These are phyloP conservation scores for Pythium biforme DNA, from an alignment of 352 stramenopile genomes.

Conservation along the genomic window DNA sequence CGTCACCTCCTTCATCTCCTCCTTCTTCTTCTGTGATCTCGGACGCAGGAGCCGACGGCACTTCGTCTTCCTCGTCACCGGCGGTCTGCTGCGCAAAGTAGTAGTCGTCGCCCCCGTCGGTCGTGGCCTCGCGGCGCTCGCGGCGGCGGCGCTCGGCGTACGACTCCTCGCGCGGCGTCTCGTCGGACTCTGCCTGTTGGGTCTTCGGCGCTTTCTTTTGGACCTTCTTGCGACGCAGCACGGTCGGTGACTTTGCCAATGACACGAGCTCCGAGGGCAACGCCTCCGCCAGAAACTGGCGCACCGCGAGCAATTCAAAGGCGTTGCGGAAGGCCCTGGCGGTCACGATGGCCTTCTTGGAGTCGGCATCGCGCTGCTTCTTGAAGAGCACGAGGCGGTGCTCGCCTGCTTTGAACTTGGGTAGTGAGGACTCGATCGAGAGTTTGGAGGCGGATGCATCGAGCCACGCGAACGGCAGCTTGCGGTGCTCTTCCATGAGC, in stretches of 20 bases:
- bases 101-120: slow-evolving; percentile 43
- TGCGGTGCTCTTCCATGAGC: slow-evolving; percentile 57
- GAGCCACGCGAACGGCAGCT: slow-evolving; percentile 67
- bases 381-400: slow-evolving; percentile 75
- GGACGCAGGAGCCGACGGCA: neutral
- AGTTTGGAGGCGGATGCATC: slow-evolving; percentile 65
- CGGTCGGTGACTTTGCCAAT: slow-evolving; percentile 53
- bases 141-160: slow-evolving; percentile 30
- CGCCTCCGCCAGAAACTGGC: slow-evolving; percentile 55
- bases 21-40: neutral
- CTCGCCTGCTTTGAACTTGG: slow-evolving; percentile 36
- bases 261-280: slow-evolving; percentile 38
- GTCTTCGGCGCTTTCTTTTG: slow-evolving; percentile 12
- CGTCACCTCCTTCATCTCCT: neutral
- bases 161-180: slow-evolving; percentile 21
- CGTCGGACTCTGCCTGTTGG: neutral
- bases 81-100: slow-evolving; percentile 27
- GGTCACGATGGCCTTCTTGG: slow-evolving; percentile 37
- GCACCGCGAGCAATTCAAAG: slow-evolving; percentile 62
- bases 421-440: slow-evolving; percentile 63
- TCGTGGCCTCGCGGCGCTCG: slow-evolving; percentile 18
- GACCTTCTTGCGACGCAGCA: slow-evolving; percentile 39
- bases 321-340: slow-evolving; percentile 57
- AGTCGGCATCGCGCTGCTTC: slow-evolving; percentile 36
- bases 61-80: slow-evolving; percentile 4